These are phyloP conservation scores for Pseudocercospora crystallina DNA, from an alignment of 2,329 filamentous ascomycete genomes.

Conservation along the genomic window DNA sequence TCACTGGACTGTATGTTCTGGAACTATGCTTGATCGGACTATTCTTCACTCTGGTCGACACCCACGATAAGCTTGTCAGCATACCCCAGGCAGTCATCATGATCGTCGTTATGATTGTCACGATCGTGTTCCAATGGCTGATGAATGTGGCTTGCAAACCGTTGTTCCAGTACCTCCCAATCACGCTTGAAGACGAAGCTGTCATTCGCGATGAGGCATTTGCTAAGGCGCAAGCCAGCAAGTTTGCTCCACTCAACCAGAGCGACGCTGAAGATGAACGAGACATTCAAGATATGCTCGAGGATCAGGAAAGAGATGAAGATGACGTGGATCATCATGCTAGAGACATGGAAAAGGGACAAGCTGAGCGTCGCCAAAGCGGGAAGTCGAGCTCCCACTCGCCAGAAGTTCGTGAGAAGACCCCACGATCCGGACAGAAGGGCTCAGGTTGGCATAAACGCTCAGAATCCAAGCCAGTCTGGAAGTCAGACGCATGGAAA, in stretches of 20 bases:
- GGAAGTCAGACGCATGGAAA: slow-evolving; percentile 19
- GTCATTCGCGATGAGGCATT: slow-evolving; percentile 89
- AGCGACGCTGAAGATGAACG: slow-evolving; percentile 30
- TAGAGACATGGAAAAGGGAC: slow-evolving; percentile 12
- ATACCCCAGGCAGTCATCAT: slow-evolving; percentile 79
- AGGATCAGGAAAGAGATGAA: slow-evolving; percentile 18
- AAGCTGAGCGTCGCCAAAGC: neutral
- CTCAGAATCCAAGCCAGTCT: slow-evolving; percentile 12
- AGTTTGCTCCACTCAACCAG: slow-evolving; percentile 29
- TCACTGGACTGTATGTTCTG: slow-evolving; percentile 93
- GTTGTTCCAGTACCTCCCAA: slow-evolving; percentile 83
- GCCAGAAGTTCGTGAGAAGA: neutral
- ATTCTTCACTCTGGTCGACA: slow-evolving; percentile 73
- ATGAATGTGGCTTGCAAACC: slow-evolving; percentile 83
- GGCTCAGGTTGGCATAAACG: slow-evolving; percentile 15
- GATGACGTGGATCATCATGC: slow-evolving; percentile 37
- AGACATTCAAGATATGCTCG: slow-evolving; percentile 27
- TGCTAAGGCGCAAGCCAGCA: slow-evolving; percentile 60
- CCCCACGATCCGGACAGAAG: too few species aligned
- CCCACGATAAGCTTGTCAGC: slow-evolving; percentile 55
- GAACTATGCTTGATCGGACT: slow-evolving; percentile 85
- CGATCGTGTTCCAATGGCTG: slow-evolving; percentile 73
- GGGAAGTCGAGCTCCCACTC: slow-evolving; percentile 1
- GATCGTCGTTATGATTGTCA: slow-evolving; percentile 72
- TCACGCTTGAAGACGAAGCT: slow-evolving; percentile 94